These are phyloP conservation scores for Hypoxylon sp. DNA, from an alignment of 2,329 filamentous ascomycete species.

Conservation along the genomic window DNA sequence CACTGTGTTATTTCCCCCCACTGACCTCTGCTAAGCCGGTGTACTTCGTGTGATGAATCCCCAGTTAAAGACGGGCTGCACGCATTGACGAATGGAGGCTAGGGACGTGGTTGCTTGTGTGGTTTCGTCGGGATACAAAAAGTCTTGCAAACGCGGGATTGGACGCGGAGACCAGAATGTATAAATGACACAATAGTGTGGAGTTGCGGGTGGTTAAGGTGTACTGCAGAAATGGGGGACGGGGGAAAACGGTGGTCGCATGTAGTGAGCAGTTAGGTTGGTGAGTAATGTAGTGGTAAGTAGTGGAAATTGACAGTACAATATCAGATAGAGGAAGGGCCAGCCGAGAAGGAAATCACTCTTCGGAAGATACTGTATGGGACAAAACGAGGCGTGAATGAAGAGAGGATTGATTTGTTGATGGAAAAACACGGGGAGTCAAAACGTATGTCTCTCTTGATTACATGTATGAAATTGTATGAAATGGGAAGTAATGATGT, in stretches of 20 bases:
- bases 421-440: constrained; percentile 34
- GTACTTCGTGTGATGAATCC: constrained; percentile 31
- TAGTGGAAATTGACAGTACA: constrained; percentile 11
- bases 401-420: constrained; percentile 39
- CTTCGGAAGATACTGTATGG: constrained; percentile 10
- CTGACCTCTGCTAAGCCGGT: constrained; percentile 22
- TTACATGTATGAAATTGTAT: constrained; percentile 12
- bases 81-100: constrained; percentile 40
- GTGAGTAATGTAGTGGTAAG: constrained; percentile 1
- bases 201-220: constrained; percentile 41
- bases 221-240: constrained; percentile 39
- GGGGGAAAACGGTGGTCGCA: not conserved
- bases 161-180: constrained; percentile 44
- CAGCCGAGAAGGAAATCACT: constrained; percentile 32
- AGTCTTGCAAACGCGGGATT: constrained; percentile 45
- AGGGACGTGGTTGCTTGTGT: constrained; percentile 36
- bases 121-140: constrained; percentile 43
- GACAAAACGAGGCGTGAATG: constrained; percentile 33
- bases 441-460: constrained; percentile 22
- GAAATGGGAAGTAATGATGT: constrained; percentile 29
- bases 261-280: not conserved
- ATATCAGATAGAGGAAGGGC: constrained; percentile 38
- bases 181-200: constrained; percentile 51
- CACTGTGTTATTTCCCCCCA: constrained; percentile 22
- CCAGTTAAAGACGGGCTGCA: constrained; percentile 37